phyloP scores from a whole-genome alignment of 805 yeast genomes.

The Teunomyces atbi region DNA sequence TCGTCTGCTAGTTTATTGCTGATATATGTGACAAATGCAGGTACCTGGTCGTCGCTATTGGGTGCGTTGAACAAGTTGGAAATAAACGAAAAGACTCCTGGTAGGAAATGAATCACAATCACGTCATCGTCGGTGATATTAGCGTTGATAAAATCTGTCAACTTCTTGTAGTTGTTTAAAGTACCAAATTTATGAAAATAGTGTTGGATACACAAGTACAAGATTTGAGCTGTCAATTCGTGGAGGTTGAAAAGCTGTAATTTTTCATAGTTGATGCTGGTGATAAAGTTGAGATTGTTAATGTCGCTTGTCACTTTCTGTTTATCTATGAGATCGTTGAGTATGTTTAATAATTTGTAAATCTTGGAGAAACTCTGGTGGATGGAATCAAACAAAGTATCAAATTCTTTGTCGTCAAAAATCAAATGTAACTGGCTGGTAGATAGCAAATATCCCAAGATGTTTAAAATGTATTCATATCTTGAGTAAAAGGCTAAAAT shows the following conservation, averaged over 20 bases:
- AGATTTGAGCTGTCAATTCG: slow-evolving; percentile 66
- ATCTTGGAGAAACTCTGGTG: slow-evolving; percentile 56
- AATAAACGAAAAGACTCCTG: slow-evolving; percentile 51
- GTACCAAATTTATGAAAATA: slow-evolving; percentile 30
- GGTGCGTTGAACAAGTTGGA: slow-evolving; percentile 42
- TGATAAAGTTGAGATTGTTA: slow-evolving; percentile 38
- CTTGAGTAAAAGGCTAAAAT: slow-evolving; percentile 67
- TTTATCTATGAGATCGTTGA: slow-evolving; percentile 49
- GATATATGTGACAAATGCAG: slow-evolving; percentile 39
- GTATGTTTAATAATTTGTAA: slow-evolving; percentile 52
- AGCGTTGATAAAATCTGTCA: slow-evolving; percentile 45
- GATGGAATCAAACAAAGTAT: slow-evolving; percentile 38
- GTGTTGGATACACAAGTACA: slow-evolving; percentile 49
- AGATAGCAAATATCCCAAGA: slow-evolving; percentile 38
- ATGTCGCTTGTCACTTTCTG: slow-evolving; percentile 53
- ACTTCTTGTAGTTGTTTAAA: slow-evolving; percentile 30
- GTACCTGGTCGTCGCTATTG: slow-evolving; percentile 29
- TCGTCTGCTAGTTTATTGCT: slow-evolving; percentile 31
- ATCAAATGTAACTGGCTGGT: slow-evolving; percentile 22
- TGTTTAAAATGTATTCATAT: slow-evolving; percentile 70
- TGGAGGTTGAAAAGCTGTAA: slow-evolving; percentile 64
- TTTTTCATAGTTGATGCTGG: slow-evolving; percentile 53
- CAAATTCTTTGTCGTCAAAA: slow-evolving; percentile 10
- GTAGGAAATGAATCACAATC: slow-evolving; percentile 62
- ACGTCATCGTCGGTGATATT: slow-evolving; percentile 59